A percentile compares a stretch with the other conserved stretches of the same genome.
Evolutionary conservation across 352 stramenopile genomes (phyloP).

Genomic region (Phytophthora hybrid): DNA sequence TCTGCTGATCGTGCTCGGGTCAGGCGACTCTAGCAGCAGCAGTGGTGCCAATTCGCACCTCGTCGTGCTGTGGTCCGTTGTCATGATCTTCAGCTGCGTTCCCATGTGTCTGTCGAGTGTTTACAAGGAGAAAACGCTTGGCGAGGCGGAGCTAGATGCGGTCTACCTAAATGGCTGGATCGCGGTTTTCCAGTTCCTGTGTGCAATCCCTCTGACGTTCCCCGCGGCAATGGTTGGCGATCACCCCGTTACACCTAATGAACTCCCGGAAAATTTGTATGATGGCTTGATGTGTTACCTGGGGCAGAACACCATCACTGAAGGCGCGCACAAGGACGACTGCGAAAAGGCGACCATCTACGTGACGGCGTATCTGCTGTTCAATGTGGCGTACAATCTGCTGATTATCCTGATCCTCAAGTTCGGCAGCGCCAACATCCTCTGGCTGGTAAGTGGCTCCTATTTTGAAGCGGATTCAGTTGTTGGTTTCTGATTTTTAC

Average conservation of each 20-base stretch:
- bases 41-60: slow-evolving; percentile 47
- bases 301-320: slow-evolving; percentile 79
- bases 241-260: slow-evolving; percentile 71
- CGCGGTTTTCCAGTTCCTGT: slow-evolving; percentile 97
- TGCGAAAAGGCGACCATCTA: slow-evolving; percentile 91
- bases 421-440: slow-evolving; percentile 95
- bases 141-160: slow-evolving; percentile 93
- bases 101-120: slow-evolving; percentile 97
- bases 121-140: slow-evolving; percentile 98
- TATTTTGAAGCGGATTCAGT: background rate
- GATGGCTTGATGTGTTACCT: slow-evolving; percentile 95
- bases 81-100: slow-evolving; percentile 96
- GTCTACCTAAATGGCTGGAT: slow-evolving; percentile 99
- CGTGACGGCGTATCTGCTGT: slow-evolving; percentile 94
- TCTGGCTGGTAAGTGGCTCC: slow-evolving; percentile 85
- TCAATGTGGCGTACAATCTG: slow-evolving; percentile 97
- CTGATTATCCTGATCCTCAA: slow-evolving; percentile 98
- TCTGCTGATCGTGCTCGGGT: slow-evolving; percentile 95
- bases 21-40: slow-evolving; percentile 50
- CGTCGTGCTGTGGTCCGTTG: slow-evolving; percentile 88
- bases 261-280: slow-evolving; percentile 91
- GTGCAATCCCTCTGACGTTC: slow-evolving; percentile 91
- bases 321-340: slow-evolving; percentile 89
- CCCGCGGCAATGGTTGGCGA: slow-evolving; percentile 90
- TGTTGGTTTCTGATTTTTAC: slow-evolving; percentile 10